Base-by-base conservation (phyloP, 2,329 filamentous ascomycete species). In the Xenosphaeropsis pyriputrescens region DNA sequence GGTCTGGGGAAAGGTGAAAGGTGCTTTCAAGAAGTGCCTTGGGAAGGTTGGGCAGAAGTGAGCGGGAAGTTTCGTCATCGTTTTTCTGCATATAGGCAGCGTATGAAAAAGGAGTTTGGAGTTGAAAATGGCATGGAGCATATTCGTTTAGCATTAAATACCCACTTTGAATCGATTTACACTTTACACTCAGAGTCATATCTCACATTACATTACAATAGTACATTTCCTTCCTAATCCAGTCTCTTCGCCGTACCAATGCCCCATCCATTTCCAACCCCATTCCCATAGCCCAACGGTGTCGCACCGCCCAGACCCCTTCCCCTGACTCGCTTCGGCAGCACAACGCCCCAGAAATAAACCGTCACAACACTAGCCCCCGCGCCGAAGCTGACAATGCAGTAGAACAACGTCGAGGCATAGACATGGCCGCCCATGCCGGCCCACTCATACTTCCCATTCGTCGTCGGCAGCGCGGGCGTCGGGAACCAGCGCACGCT, bases 401-500 rank as follows among this genome's bases (percentile, higher is more conserved):
- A 64, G 57, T 79, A 79, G 43, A 78, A 77, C 1, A 78, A 56
- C 22, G 72, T 78, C 53, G 71, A 75, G 6, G 72, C 69, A 50
- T 73, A 76, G 22, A 78, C 64, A 45, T 78, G 73, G 0, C 73
- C 72, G 13, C 74, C 73, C 58, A 79, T 67, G 3, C 75, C 75
- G 42, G 69, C 64, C 75, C 75, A 79, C 57, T 76, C 72, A 5
- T 79, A 71, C 43, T 62, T 65, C 9, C 75, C 75, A 55, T 76
- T 74, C n/a, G 67, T 73, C 55, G 69, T 70, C 45, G 82, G 83
- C 45, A 89, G 63, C 29, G 68, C 65, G 1, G 82, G 79, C 17
- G 72, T 81, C 1, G 81, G 80, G 56, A 89, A 91, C 91, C 91
- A 96, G 33, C 85, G 67, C 12, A 96, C 79, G 31, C 75, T 81